Evolutionary conservation across 345 rosid genomes (phyloP).

Genomic region (Eutrema heterophyllum): DNA sequence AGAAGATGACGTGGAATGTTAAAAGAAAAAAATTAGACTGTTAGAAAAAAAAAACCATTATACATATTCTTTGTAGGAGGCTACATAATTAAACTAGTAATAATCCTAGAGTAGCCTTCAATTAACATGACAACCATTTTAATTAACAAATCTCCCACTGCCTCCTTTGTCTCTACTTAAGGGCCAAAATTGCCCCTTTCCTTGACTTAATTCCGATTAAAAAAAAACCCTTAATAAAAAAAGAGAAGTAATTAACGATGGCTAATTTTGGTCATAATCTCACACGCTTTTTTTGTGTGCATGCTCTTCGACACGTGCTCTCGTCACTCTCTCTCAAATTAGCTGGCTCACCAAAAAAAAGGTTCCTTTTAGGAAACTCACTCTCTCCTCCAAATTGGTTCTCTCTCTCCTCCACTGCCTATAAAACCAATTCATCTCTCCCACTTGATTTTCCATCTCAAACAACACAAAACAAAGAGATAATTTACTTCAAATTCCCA

Average conservation of each 20-base stretch:
- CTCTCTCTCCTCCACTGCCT: slow-evolving; percentile 23
- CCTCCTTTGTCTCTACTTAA: slow-evolving; percentile 36
- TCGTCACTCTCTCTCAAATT: slow-evolving; percentile 23
- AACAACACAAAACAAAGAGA: too few species aligned
- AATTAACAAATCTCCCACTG: neutral
- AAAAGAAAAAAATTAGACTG: too few species aligned
- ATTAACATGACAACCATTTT: neutral
- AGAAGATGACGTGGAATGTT: too few species aligned
- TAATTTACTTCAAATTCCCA: too few species aligned
- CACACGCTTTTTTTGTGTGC: slow-evolving; percentile 27
- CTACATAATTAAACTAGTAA: slow-evolving; percentile 10
- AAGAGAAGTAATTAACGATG: neutral
- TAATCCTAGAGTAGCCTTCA: slow-evolving; percentile 7
- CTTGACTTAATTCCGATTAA: slow-evolving; percentile 9
- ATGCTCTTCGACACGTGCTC: slow-evolving; percentile 36
- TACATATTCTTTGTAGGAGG: too few species aligned
- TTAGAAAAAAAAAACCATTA: too few species aligned
- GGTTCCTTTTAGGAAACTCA: slow-evolving; percentile 30
- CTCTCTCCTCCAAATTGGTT: neutral
- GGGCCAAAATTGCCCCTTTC: slow-evolving; percentile 34
- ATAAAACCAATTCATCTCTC: slow-evolving; percentile 24
- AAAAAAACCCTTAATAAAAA: neutral
- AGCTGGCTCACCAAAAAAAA: slow-evolving; percentile 24
- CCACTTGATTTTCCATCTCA: slow-evolving; percentile 21
- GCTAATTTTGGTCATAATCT: slow-evolving; percentile 31